Evolutionary conservation across 768 basidiomycete species (phyloP), one percentile per base, ranked within the genome.

Genomic region (Naganishia vishniacii): DNA sequence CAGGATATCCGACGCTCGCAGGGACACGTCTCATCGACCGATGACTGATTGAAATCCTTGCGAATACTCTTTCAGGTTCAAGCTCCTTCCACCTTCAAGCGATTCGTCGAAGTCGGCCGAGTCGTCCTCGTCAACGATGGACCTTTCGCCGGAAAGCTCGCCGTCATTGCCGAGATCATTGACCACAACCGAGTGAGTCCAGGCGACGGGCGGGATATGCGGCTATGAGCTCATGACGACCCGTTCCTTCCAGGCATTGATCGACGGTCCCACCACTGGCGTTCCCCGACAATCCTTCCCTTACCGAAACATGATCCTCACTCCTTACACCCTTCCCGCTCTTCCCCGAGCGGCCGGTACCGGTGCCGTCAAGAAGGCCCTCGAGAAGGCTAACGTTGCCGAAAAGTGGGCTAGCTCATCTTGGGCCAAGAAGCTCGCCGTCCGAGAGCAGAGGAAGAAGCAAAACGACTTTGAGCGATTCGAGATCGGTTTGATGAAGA

Each of bases 61-160:
- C 20, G n/a, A n/a, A n/a, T n/a, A n/a, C 9, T 42, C 18, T 31
- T 28, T 5, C 49, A 68, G 63, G 62, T 29, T 29, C 72, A 88
- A 84, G 82, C 86, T 70, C 77, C 79, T 68, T 92, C 89, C 74
- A 91, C 86, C 78, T 98, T 97, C 84, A 86, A 87, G 81, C 89
- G 91, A 68, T 97, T 94, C 80, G 93, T 97, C 76, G 89, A 99
- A 85, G 91, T 97, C 78, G 94, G 94, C 77, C 89, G 94, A 76
- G 89, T 97, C 67, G 91, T 97, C 78, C 91, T 98, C 81, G 83
- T 98, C 81, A 89, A 88, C 78, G 79, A 86, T 64, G 94, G 94
- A 62, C 89, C 90, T 63, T 84, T 81, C 65, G 82, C 85, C 47
- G 92, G 92, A 70, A 88, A 86, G 79, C 89, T 95, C 72, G 95